Base-by-base conservation (phyloP, 495 filamentous ascomycete genomes). In the Aspergillus nidulans region DNA sequence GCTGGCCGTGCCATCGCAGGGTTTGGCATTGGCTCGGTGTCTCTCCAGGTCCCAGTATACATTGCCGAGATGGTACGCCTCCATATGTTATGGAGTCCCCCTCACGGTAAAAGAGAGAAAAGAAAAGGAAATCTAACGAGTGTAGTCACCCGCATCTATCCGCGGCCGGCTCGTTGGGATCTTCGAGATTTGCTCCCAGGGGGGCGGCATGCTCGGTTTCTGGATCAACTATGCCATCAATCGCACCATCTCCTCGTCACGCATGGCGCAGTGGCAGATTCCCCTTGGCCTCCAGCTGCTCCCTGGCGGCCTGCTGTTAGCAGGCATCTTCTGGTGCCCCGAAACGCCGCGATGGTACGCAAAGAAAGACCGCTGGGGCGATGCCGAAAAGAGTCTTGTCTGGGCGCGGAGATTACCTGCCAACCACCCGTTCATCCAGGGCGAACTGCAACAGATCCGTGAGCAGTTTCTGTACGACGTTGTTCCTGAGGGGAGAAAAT, bases 151-250 rank as follows among this genome's bases (percentile, higher is more conserved):
- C 6, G 83, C 86, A 57, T 79, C 84, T 52, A 87, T 87, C 55
- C 81, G 88, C 42, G 88, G 88, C 13, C 79, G 87, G 24, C 78
- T 92, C 13, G 85, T 89, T 34, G 82, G 84, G 24, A 76, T 87
- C 45, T 88, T 82, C 60, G 85, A 87, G 66, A 70, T 87, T 25
- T 78, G 81, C 3, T 82, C 79, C 70, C 85, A 87, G 66, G 69
- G 82, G 47, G 85, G 82, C n/a, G 79, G 79, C 9, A 68, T 85
- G 9, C 70, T 82, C 24, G 84, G 85, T 1, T 86, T 86, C 61
- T 85, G 81, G 81, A 81, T 85, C 65, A 85, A 84, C 57, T 78
- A 76, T 42, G 66, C 66, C 21, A 67, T 77, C 5, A 69, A 71
- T 26, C 55, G 61, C 24, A 69, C 64, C 18, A 51, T 73, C 1